Conservation (phyloP, 2,329 filamentous ascomycete genomes). For the Colletotrichum kahawae region DNA sequence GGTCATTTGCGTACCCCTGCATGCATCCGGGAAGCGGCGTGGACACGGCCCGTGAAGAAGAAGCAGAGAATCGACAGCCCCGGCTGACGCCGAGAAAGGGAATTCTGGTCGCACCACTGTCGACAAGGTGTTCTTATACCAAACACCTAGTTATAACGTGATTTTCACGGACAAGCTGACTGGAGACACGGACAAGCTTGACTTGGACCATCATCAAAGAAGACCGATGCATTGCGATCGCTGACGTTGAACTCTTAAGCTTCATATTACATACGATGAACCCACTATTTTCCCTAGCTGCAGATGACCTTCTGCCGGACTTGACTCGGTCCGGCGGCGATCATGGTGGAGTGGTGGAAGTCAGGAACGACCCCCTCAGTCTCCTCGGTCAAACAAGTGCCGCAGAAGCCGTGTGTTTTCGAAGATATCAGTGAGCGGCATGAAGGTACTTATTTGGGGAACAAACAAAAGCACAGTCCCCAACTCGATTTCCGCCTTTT, state of each 20-base stretch:
- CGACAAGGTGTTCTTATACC: not conserved
- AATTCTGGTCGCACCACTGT: not conserved
- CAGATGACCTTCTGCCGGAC: not conserved
- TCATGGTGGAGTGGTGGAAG: not conserved
- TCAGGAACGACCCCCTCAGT: not conserved
- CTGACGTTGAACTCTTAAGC: not conserved
- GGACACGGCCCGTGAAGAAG: not conserved
- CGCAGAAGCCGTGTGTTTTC: not conserved
- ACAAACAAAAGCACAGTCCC: not conserved
- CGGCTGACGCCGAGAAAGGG: not conserved
- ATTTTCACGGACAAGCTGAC: accelerated
- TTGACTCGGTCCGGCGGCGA: not conserved
- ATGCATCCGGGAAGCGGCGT: not conserved
- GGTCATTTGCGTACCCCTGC: not conserved
- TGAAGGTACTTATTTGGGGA: accelerated
- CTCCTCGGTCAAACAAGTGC: not conserved
- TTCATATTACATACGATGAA: not conserved
- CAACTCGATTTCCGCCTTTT: not conserved
- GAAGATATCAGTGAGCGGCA: not conserved
- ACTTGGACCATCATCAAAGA: not conserved
- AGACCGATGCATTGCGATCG: not conserved
- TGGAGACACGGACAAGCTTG: accelerated
- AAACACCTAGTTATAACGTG: no score
- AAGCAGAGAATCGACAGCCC: not conserved
- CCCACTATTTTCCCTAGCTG: not conserved